A percentile compares a stretch with the other conserved stretches of the same genome.
Conservation (phyloP, 805 yeast genomes). For the Wickerhamomyces kurtzmanii region DNA sequence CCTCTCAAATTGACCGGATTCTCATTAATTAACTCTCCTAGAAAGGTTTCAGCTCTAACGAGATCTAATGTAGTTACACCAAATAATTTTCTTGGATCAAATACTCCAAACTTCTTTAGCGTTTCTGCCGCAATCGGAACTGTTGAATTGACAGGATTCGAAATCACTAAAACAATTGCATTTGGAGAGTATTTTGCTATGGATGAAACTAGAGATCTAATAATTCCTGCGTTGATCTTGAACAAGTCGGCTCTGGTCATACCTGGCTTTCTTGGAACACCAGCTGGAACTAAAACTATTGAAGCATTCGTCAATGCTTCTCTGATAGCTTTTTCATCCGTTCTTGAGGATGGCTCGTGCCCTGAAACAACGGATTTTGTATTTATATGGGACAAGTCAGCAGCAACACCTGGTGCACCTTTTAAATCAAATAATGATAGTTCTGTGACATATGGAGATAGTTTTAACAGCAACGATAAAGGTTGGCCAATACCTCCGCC, state of each 20-base stretch:
- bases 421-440: slow-evolving; percentile 65
- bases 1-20: slow-evolving; percentile 8
- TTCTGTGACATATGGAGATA: slow-evolving; percentile 62
- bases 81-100: slow-evolving; percentile 67
- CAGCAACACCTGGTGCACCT: slow-evolving; percentile 74
- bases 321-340: slow-evolving; percentile 55
- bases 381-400: slow-evolving; percentile 73
- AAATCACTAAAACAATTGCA: slow-evolving; percentile 57
- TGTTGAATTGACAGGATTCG: slow-evolving; percentile 80
- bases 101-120: slow-evolving; percentile 58
- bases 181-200: slow-evolving; percentile 59
- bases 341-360: slow-evolving; percentile 55
- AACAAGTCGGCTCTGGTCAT: slow-evolving; percentile 83
- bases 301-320: slow-evolving; percentile 73
- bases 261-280: slow-evolving; percentile 86
- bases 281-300: slow-evolving; percentile 83
- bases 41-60: slow-evolving; percentile 63
- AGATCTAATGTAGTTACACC: slow-evolving; percentile 81
- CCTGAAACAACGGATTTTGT: slow-evolving; percentile 60
- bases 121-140: slow-evolving; percentile 81
- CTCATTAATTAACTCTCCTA: slow-evolving; percentile 11
- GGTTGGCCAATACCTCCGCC: slow-evolving; percentile 83
- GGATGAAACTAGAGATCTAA: slow-evolving; percentile 64
- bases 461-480: slow-evolving; percentile 53
- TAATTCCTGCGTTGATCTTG: slow-evolving; percentile 77